Evolutionary conservation across 495 filamentous ascomycete species (phyloP), one percentile per base, ranked within the genome.

Genomic region (Penicillium nucicola): DNA sequence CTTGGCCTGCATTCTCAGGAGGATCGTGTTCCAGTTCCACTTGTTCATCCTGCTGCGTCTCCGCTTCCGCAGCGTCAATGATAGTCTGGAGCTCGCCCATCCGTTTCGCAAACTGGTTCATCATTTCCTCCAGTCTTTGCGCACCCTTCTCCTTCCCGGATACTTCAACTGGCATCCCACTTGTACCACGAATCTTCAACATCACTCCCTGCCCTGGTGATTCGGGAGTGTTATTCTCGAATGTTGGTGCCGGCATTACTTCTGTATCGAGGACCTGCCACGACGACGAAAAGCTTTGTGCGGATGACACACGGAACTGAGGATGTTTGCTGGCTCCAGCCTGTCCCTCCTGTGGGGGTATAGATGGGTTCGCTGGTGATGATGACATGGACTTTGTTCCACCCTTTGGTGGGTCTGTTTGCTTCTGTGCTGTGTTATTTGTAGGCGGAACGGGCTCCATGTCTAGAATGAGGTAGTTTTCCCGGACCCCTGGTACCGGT

Each of bases 21-120:
- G 34, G 20, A 7, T 40, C 22, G 15, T 48, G 46, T 19, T 40
- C 53, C 13, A 28, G 10, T 20, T 40, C 30, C 1, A 20, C 38
- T 22, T 47, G 32, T 13, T 25, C 33, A 13, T 14, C 19, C 15
- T 25, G n/a, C 19, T 50, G 20, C 8, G 17, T 3, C 28, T 13
- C 23, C 19, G 39, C 20, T 15, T 62, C 49, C 7, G 61, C 63
- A 1, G 57, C 65, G 42, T 77, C 77, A 49, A 78, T 77, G 1
- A 79, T 64, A 33, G 58, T 50, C 35, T 71, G 71, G 44, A 79
- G 50, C 47, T 77, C 69, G 3, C 51, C 67, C 79, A 90, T 83
- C 54, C 84, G 72, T 53, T 77, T 81, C 49, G 85, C 80, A 68
- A 90, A 91, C 32, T 84, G 78, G 42, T 82, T 80, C 52, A 87